Evolutionary conservation across 2,329 filamentous ascomycete genomes (phyloP).

Genomic region (Chaetomium sp.): DNA sequence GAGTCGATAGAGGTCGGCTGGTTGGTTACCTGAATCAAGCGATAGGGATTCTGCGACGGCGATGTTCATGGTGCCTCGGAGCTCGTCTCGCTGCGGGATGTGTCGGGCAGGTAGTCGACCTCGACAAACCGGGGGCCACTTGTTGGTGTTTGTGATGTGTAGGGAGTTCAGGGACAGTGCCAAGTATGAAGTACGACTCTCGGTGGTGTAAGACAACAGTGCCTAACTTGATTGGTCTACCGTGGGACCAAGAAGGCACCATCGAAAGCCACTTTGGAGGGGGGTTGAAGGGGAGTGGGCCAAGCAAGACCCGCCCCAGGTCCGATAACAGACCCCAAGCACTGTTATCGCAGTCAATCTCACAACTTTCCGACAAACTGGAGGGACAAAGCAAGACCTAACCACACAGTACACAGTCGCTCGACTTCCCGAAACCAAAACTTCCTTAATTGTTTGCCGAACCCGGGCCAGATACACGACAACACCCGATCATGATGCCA

Average conservation of each 20-base stretch:
- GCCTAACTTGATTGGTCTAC: neutral
- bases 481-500: constrained; percentile 28
- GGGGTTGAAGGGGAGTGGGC: neutral
- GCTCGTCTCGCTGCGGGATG: constrained; percentile 2
- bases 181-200: neutral
- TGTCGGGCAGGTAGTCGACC: constrained; percentile 5
- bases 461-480: neutral
- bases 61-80: constrained; percentile 26
- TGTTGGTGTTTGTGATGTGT: neutral
- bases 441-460: neutral
- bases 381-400: neutral
- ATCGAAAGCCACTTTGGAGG: neutral
- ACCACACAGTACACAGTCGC: no score
- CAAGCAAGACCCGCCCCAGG: neutral
- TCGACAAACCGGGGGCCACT: neutral
- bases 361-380: neutral
- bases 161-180: neutral
- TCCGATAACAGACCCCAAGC: neutral
- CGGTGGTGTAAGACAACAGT: neutral
- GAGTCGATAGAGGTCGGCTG: neutral
- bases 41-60: constrained; percentile 27
- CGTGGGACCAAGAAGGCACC: neutral
- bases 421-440: neutral
- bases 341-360: neutral
- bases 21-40: constrained; percentile 34